phyloP scores from a whole-genome alignment of 2,329 filamentous ascomycete genomes.

The Epichloe scottii region DNA sequence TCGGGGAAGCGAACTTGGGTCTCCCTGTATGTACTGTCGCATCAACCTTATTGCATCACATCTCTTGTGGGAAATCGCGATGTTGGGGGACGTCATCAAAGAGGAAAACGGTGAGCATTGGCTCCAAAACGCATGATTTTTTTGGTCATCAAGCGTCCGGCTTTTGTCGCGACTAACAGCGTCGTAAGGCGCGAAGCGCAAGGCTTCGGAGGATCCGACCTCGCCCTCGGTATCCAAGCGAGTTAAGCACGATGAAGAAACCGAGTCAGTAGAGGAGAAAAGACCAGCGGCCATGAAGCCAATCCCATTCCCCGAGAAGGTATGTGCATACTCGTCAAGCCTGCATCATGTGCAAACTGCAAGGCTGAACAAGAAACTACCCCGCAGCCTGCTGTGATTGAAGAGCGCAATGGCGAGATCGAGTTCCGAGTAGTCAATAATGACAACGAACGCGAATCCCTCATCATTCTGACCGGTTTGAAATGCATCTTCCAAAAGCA shows the following conservation, averaged over 20 bases:
- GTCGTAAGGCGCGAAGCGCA: slow-evolving; percentile 50
- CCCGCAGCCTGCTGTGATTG: slow-evolving; percentile 21
- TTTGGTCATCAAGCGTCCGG: neutral
- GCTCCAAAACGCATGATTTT: neutral
- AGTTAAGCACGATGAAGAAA: slow-evolving; percentile 35
- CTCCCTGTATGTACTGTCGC: neutral
- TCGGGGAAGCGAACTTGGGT: neutral
- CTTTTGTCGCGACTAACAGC: neutral
- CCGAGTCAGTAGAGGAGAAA: slow-evolving; percentile 25
- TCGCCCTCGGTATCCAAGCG: slow-evolving; percentile 53
- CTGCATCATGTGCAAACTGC: too few relatives aligned
- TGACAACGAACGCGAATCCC: slow-evolving; percentile 73
- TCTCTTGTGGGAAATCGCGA: neutral
- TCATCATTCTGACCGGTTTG: slow-evolving; percentile 87
- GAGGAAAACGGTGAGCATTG: slow-evolving; percentile 21
- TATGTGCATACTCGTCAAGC: slow-evolving; percentile 17
- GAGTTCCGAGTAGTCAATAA: slow-evolving; percentile 98
- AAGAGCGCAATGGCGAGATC: slow-evolving; percentile 88
- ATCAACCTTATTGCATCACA: neutral
- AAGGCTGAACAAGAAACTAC: neutral
- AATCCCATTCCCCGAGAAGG: slow-evolving; percentile 85
- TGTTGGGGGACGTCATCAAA: slow-evolving; percentile 11
- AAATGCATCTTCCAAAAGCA: slow-evolving; percentile 99
- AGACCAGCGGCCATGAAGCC: slow-evolving; percentile 41
- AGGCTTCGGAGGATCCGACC: slow-evolving; percentile 53